Conservation (phyloP, 2,329 filamentous ascomycete species). For the Leptographium procerum region DNA sequence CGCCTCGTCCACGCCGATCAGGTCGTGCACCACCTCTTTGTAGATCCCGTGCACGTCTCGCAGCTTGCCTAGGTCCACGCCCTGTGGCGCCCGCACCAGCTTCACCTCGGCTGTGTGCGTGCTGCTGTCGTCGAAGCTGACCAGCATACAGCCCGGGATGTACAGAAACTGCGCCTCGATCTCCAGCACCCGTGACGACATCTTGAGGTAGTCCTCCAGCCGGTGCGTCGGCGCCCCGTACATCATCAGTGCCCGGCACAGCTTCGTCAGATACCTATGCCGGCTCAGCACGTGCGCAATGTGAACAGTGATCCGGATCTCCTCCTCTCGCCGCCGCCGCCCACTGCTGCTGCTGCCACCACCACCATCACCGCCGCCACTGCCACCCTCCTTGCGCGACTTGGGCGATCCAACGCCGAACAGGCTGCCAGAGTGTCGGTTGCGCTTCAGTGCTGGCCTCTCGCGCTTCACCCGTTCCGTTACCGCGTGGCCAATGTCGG, state of each 20-base stretch:
- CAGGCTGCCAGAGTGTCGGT: constrained; percentile 7
- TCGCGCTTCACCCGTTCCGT: constrained; percentile 31
- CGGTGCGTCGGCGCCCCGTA: constrained; percentile 87
- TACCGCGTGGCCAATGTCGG: constrained; percentile 31
- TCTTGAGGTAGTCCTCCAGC: constrained; percentile 82
- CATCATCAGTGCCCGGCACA: constrained; percentile 78
- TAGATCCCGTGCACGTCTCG: constrained; percentile 67
- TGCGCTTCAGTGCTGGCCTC: constrained; percentile 13
- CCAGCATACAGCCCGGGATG: constrained; percentile 85
- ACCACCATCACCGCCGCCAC: constrained; percentile 14
- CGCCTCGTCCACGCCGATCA: constrained; percentile 61
- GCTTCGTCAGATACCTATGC: constrained; percentile 71
- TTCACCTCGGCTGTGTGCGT: constrained; percentile 75
- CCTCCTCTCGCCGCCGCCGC: constrained; percentile 16
- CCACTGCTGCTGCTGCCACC: constrained; percentile 13
- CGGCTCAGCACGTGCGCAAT: constrained; percentile 62
- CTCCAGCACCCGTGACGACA: constrained; percentile 79
- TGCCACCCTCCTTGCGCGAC: constrained; percentile 11
- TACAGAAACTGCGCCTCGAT: constrained; percentile 87
- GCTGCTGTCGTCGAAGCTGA: constrained; percentile 68
- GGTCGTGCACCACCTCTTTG: constrained; percentile 71
- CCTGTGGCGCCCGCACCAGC: constrained; percentile 56
- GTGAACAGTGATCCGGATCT: constrained; percentile 39
- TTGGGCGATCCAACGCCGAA: constrained; percentile 4
- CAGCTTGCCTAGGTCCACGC: constrained; percentile 62